Evolutionary conservation across 2,329 filamentous ascomycete species (phyloP).

Genomic region (Rhexocercosporidium sp.): DNA sequence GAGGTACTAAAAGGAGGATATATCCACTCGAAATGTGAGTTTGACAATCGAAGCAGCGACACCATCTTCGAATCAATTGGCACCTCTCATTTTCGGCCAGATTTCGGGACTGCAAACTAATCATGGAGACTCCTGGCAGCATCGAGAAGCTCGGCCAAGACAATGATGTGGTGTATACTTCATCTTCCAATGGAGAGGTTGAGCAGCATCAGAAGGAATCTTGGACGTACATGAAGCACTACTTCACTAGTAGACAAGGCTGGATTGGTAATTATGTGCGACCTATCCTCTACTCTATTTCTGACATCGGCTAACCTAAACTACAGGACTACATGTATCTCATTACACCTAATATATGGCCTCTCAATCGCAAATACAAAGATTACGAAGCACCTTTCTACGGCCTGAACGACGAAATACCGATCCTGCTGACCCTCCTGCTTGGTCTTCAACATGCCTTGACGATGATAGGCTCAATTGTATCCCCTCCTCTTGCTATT

Average conservation of each 20-base stretch:
- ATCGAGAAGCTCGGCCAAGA: conserved; percentile 30
- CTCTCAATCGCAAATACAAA: conserved; percentile 62
- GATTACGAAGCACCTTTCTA: conserved; percentile 67
- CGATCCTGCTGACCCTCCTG: conserved; percentile 67
- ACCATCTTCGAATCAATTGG: conserved; percentile 6
- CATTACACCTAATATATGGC: conserved; percentile 56
- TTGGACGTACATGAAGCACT: conserved; percentile 40
- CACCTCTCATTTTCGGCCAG: conserved; percentile 17
- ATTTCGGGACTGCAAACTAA: neutral
- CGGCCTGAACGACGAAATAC: conserved; percentile 71
- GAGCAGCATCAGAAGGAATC: conserved; percentile 7
- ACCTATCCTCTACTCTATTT: neutral
- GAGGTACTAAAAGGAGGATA: conserved; percentile 17
- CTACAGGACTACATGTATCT: conserved; percentile 46
- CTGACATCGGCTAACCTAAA: conserved; percentile 2
- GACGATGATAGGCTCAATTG: conserved; percentile 65
- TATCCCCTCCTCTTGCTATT: conserved; percentile 67
- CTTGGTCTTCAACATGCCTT: conserved; percentile 74
- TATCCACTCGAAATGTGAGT: conserved; percentile 8
- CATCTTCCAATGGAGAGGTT: conserved; percentile 24
- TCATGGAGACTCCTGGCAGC: conserved; percentile 27
- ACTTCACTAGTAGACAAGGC: conserved; percentile 45
- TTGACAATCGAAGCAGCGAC: neutral
- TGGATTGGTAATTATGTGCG: conserved; percentile 48
- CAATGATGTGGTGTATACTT: conserved; percentile 27